A percentile compares a stretch with the other conserved stretches of the same genome.
phyloP scores from a whole-genome alignment of 441 rosid genomes.

The Syzygium malaccense region DNA sequence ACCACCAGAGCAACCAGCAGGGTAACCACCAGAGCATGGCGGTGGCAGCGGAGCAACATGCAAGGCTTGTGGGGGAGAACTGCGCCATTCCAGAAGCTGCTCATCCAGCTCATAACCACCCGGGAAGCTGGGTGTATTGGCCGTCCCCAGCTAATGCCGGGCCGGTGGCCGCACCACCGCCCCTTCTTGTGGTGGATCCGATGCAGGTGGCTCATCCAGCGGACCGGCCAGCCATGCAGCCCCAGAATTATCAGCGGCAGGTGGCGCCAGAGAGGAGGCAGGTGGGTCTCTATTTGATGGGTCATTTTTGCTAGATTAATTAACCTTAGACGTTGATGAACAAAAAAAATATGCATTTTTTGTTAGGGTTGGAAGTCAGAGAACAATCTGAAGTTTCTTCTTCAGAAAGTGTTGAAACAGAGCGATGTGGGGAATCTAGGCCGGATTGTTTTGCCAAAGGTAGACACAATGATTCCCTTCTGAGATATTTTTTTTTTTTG shows the following conservation, averaged over 20 bases:
- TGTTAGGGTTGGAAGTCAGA: slow-evolving; percentile 67
- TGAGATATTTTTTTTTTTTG: neutral
- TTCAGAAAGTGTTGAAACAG: slow-evolving; percentile 95
- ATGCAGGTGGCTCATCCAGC: slow-evolving; percentile 1
- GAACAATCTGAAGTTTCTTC: slow-evolving; percentile 84
- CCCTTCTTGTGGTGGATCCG: slow-evolving; percentile 14
- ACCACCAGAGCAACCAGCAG: slow-evolving; percentile 9
- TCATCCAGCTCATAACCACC: slow-evolving; percentile 2
- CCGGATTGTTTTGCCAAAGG: slow-evolving; percentile 93
- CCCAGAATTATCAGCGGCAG: slow-evolving; percentile 39
- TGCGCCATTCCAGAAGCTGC: slow-evolving; percentile 13
- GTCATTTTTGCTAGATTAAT: neutral
- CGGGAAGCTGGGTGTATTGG: slow-evolving; percentile 63
- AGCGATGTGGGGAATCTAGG: slow-evolving; percentile 97
- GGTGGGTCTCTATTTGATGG: slow-evolving; percentile 24
- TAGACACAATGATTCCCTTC: slow-evolving; percentile 1
- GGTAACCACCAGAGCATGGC: slow-evolving; percentile 23
- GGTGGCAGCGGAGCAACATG: slow-evolving; percentile 21
- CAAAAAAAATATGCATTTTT: neutral
- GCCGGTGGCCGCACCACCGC: slow-evolving; percentile 8
- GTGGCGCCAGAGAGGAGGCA: slow-evolving; percentile 51
- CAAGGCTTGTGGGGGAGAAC: slow-evolving; percentile 34
- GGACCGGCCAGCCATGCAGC: slow-evolving; percentile 26
- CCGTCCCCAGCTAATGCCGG: slow-evolving; percentile 16
- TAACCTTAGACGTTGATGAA: neutral